These are phyloP conservation scores for Dactylellina haptotyla DNA, from an alignment of 2,329 filamentous ascomycete species.

Conservation along the genomic window DNA sequence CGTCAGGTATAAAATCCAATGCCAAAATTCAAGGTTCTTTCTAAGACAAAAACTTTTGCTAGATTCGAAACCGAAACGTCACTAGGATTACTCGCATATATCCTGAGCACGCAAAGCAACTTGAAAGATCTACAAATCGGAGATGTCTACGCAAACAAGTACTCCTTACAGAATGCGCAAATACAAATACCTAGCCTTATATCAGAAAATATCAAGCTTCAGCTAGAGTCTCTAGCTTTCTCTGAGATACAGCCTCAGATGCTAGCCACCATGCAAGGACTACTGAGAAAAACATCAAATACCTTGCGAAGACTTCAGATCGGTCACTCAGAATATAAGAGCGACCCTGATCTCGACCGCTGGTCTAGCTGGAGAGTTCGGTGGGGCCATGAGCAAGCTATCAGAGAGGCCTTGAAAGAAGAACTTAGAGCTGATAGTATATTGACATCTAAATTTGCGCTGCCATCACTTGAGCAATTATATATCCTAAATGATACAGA, in stretches of 20 bases:
- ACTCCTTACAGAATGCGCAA: background rate
- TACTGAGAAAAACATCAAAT: background rate
- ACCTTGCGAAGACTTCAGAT: background rate
- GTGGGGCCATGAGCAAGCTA: background rate
- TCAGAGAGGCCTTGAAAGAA: background rate
- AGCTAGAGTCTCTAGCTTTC: slow-evolving; percentile 1
- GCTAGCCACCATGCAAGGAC: background rate
- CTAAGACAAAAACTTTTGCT: background rate
- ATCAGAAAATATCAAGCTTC: background rate
- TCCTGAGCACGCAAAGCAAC: background rate
- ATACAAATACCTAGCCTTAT: background rate
- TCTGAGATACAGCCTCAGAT: slow-evolving; percentile 2
- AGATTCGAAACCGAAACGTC: slow-evolving; percentile 26
- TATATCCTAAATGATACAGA: slow-evolving; percentile 21
- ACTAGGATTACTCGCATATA: background rate
- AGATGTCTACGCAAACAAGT: background rate
- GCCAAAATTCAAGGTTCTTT: background rate
- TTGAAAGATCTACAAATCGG: slow-evolving; percentile 19
- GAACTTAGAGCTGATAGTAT: background rate
- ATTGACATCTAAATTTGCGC: background rate
- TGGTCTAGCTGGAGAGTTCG: slow-evolving; percentile 8
- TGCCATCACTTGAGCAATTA: slow-evolving; percentile 8
- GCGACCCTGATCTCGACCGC: background rate
- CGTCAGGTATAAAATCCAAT: slow-evolving; percentile 10
- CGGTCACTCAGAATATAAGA: slow-evolving; percentile 3